Evolutionary conservation across 345 rosid genomes (phyloP).

Genomic region (Boechera divaricarpa): DNA sequence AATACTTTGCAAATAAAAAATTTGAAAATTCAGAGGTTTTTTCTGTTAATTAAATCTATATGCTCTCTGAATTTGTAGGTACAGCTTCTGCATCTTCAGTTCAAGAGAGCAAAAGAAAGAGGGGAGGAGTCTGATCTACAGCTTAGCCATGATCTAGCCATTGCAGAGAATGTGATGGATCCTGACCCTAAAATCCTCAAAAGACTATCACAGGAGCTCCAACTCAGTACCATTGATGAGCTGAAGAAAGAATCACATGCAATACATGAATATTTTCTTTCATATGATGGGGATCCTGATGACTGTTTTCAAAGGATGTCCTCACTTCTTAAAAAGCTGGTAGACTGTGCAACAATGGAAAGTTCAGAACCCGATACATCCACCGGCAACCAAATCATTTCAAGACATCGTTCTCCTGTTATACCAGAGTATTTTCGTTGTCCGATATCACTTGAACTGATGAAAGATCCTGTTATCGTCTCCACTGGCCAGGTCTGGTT

Average conservation of each 20-base stretch:
- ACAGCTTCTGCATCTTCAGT: constrained; percentile 87
- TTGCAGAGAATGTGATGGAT: constrained; percentile 60
- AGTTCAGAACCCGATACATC: constrained; percentile 61
- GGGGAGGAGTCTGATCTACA: constrained; percentile 66
- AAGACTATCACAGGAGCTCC: constrained; percentile 82
- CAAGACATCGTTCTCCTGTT: constrained; percentile 89
- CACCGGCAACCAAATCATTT: constrained; percentile 50
- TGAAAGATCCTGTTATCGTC: constrained; percentile 98
- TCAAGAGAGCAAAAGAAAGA: constrained; percentile 78
- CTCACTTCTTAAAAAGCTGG: constrained; percentile 74
- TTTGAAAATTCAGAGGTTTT: background rate
- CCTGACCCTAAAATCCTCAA: constrained; percentile 63
- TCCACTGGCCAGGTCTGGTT: constrained; percentile 93
- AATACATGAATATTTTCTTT: constrained; percentile 71
- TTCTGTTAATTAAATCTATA: background rate
- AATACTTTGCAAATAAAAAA: background rate
- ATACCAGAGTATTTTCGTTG: constrained; percentile 98
- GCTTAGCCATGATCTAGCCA: constrained; percentile 70
- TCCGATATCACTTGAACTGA: constrained; percentile 95
- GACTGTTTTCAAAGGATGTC: constrained; percentile 67
- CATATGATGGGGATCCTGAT: constrained; percentile 65
- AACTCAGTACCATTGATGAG: constrained; percentile 76
- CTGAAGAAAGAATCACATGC: constrained; percentile 82
- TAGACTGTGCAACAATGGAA: constrained; percentile 58
- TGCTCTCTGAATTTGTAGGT: constrained; percentile 51